A percentile compares a stretch with the other conserved stretches of the same genome.
Evolutionary conservation across 352 stramenopile species (phyloP).

Genomic region (Pilasporangium apinafurcum): DNA sequence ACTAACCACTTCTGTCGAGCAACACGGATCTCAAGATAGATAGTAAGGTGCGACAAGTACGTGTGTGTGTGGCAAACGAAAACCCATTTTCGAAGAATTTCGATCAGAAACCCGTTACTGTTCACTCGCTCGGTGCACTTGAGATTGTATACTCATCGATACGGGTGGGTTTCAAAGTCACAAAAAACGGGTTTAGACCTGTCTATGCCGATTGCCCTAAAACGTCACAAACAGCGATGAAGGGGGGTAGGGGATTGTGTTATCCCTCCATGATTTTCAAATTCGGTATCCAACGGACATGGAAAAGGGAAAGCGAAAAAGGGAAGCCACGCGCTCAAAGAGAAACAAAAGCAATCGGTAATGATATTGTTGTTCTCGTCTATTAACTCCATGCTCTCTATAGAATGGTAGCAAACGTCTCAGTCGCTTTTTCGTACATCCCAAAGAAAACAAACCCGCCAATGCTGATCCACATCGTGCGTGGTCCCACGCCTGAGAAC

Average conservation of each 20-base stretch:
- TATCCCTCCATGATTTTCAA: too few species aligned
- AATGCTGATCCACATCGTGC: conserved; percentile 99
- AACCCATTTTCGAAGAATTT: too few species aligned
- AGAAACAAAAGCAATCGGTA: conserved; percentile 2
- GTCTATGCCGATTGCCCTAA: conserved; percentile 1
- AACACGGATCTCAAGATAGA: too few species aligned
- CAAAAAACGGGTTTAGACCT: not conserved
- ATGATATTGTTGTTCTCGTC: not conserved
- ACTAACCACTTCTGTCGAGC: too few species aligned
- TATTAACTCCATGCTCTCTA: conserved; percentile 11
- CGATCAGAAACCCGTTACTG: conserved; percentile 1
- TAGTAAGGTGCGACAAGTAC: too few species aligned
- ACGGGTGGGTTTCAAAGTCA: not conserved
- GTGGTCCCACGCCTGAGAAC: conserved; percentile 92
- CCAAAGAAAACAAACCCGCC: conserved; percentile 99
- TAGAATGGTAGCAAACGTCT: conserved; percentile 54
- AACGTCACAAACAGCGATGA: conserved; percentile 8
- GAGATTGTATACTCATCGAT: too few species aligned
- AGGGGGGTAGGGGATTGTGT: conserved; percentile 8
- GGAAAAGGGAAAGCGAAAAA: too few species aligned
- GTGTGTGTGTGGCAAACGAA: too few species aligned
- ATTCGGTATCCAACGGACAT: too few species aligned
- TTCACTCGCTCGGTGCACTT: too few species aligned
- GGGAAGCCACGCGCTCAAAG: too few species aligned
- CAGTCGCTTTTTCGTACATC: conserved; percentile 94